Evolutionary conservation across 768 basidiomycete species (phyloP), one percentile per base, ranked within the genome.

Genomic region (Heimioporus sp.): DNA sequence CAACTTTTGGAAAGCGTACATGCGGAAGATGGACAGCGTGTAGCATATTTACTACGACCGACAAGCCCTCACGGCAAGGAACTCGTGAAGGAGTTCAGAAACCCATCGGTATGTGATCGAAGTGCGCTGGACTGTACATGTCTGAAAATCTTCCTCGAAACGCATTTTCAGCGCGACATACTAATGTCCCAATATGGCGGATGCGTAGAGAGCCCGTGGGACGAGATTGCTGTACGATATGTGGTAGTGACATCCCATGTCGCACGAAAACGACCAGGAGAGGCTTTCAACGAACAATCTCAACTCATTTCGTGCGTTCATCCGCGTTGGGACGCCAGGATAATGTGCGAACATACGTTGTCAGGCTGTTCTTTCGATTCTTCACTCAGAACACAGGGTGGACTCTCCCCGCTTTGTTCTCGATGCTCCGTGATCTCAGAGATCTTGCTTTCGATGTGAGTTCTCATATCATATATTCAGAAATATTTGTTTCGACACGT

Each of bases 381-480:
- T 87, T 95, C 55, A 76, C 79, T n/a, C 81, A 80, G 52, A 88
- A 90, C 63, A 84, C 84, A 20, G 86, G 91, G 2, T 98, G 94
- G 94, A 87, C 87, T 28, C 70, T 98, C 4, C 90, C 86, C 17
- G 86, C 86, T 0, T 67, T 98, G 30, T 96, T 92, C 64, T 85
- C 87, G 15, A 81, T 92, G 35, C 68, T 95, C 28, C 75, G 85
- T 46, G 92, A 95, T 68, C 72, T 96, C 39, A 76, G 92, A 46
- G 90, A 92, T 64, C 75, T 97, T 19, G 93, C 93, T 2, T 83
- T 86, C 59, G 89, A 94, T 69, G 93, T 92, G 62, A 63, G 72
- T 53, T 24, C 30, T 6, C 19, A 20, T 48, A 34, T 45, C 36
- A 43, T 43, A 55, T 15, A 35, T 37, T 24, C 10, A 24, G 38